Percentiles rank a stretch among this genome's conserved stretches.
phyloP scores from a whole-genome alignment of 805 yeast species.

The Candida ortonii region DNA sequence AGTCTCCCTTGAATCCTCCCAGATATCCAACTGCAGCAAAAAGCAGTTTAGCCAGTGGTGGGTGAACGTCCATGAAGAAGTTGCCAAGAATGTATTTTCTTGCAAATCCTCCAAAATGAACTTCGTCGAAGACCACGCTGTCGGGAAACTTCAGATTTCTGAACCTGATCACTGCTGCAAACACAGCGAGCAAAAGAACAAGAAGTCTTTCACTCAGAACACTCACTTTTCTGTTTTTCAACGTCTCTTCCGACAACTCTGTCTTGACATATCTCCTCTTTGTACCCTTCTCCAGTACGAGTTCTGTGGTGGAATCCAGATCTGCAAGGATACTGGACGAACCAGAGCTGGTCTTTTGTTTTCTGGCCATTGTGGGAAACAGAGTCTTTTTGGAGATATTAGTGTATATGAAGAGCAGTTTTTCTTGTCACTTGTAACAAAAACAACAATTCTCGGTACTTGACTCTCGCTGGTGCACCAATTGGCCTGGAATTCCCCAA shows the following conservation, averaged over 20 bases:
- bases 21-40: conserved; percentile 66
- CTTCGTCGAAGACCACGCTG: conserved; percentile 95
- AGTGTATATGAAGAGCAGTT: no score
- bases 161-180: conserved; percentile 61
- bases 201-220: conserved; percentile 39
- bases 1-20: conserved; percentile 72
- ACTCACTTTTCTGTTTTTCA: conserved; percentile 40
- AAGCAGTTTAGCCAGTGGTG: conserved; percentile 80
- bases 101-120: conserved; percentile 98
- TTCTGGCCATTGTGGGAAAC: conserved; percentile 3
- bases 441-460: no score
- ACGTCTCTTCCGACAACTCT: conserved; percentile 42
- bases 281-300: conserved; percentile 48
- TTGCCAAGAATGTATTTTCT: conserved; percentile 72
- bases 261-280: conserved; percentile 54
- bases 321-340: conserved; percentile 3
- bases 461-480: no score
- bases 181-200: conserved; percentile 37
- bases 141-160: conserved; percentile 62
- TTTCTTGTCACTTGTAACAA: no score
- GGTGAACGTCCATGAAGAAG: conserved; percentile 85
- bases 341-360: conserved; percentile 1
- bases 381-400: no score
- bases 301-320: conserved; percentile 36
- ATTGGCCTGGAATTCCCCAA: no score